Conservation (phyloP, 352 stramenopile genomes). For the Phytophthora capsici region DNA sequence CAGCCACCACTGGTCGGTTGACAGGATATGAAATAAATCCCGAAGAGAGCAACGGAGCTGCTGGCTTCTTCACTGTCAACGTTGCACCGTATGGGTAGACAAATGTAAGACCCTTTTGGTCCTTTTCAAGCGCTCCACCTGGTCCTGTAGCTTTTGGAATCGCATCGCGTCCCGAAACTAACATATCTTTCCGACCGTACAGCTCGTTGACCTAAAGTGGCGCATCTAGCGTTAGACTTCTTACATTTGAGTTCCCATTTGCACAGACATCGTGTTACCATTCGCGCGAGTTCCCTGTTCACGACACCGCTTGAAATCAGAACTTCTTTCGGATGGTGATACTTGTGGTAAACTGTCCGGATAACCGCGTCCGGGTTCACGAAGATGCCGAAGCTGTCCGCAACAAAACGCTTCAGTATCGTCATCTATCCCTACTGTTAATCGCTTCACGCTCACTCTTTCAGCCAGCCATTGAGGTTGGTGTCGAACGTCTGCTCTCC, state of each 20-base stretch:
- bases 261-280: slow-evolving; percentile 33
- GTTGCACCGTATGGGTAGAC: slow-evolving; percentile 96
- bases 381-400: slow-evolving; percentile 79
- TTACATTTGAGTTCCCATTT: not conserved
- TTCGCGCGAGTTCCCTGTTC: slow-evolving; percentile 90
- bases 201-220: slow-evolving; percentile 58
- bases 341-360: slow-evolving; percentile 96
- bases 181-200: slow-evolving; percentile 68
- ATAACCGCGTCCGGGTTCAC: slow-evolving; percentile 91
- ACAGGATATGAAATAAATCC: slow-evolving; percentile 96
- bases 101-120: slow-evolving; percentile 91
- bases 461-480: slow-evolving; percentile 96
- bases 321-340: slow-evolving; percentile 96
- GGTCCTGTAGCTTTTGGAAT: slow-evolving; percentile 30
- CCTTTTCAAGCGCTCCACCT: slow-evolving; percentile 64
- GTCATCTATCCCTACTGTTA: not conserved
- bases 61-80: slow-evolving; percentile 92
- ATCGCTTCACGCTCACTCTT: slow-evolving; percentile 70
- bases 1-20: slow-evolving; percentile 92
- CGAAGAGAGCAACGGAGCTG: slow-evolving; percentile 86
- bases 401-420: not conserved
- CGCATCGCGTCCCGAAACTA: slow-evolving; percentile 30
- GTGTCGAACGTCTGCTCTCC: slow-evolving; percentile 90
- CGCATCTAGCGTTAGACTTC: not conserved
- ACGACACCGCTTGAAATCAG: slow-evolving; percentile 95